These are phyloP conservation scores for Smittium mucronatum DNA, from an alignment of 371 early-diverging fungal genomes.

Conservation along the genomic window DNA sequence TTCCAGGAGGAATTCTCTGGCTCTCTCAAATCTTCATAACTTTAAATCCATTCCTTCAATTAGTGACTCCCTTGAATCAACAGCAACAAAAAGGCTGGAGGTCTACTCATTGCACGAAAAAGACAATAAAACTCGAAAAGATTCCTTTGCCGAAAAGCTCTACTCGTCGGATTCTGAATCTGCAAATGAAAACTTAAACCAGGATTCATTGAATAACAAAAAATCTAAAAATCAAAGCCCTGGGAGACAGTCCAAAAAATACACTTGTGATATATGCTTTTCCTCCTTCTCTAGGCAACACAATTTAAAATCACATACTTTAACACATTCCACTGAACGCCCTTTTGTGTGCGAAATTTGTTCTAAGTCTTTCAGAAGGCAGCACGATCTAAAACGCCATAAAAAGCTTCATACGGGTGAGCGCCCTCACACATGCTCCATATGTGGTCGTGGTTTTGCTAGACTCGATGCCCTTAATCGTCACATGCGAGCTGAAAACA, in stretches of 20 bases:
- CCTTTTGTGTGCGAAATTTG: slow-evolving; percentile 47
- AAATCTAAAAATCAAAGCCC: neutral
- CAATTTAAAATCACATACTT: slow-evolving; percentile 34
- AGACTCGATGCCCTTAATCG: slow-evolving; percentile 56
- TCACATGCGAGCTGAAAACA: slow-evolving; percentile 53
- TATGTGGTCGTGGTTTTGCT: slow-evolving; percentile 53
- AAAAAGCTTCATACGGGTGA: slow-evolving; percentile 63
- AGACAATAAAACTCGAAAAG: neutral
- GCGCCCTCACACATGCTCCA: slow-evolving; percentile 45
- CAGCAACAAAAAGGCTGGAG: neutral
- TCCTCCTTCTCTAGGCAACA: slow-evolving; percentile 40
- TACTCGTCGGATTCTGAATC: neutral
- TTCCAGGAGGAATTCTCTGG: neutral
- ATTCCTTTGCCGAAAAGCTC: neutral
- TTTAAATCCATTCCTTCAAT: neutral
- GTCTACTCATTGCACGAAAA: neutral
- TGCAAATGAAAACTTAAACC: neutral
- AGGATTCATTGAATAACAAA: neutral
- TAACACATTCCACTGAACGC: slow-evolving; percentile 32
- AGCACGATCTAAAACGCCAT: slow-evolving; percentile 65
- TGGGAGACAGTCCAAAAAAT: slow-evolving; percentile 7
- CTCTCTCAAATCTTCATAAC: neutral
- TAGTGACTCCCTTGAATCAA: neutral
- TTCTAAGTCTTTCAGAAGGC: slow-evolving; percentile 51
- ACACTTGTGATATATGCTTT: slow-evolving; percentile 41